Percentiles rank a stretch among this genome's conserved stretches.
Conservation (phyloP, 2,329 filamentous ascomycete species). For the Chrysosporium queenslandicum region DNA sequence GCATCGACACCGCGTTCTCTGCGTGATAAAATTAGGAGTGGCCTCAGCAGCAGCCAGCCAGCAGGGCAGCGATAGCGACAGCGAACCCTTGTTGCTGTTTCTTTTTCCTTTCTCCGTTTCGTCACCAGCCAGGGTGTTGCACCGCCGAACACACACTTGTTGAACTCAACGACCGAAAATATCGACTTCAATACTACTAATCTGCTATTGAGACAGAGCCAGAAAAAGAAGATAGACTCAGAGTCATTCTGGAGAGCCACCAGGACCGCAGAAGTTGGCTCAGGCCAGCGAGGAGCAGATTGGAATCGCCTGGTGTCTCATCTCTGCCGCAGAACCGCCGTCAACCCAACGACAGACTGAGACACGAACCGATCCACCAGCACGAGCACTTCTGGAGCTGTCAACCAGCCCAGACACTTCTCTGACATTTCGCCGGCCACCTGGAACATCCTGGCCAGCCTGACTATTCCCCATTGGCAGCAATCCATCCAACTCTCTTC, state of each 20-base stretch:
- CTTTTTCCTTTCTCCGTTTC: too few relatives aligned
- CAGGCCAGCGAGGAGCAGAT: neutral
- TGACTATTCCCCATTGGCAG: neutral
- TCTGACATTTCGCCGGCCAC: neutral
- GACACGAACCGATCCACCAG: neutral
- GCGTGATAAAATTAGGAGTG: constrained; percentile 1
- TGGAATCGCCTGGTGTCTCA: constrained; percentile 4
- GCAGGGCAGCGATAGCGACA: too few relatives aligned
- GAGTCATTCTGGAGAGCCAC: neutral
- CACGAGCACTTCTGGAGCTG: neutral
- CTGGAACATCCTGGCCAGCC: neutral
- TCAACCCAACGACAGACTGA: neutral
- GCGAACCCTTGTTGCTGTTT: neutral
- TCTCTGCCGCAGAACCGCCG: constrained; percentile 3
- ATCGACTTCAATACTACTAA: too few relatives aligned
- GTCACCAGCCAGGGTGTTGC: neutral
- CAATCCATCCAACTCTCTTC: neutral
- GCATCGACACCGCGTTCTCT: neutral
- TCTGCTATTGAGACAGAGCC: too few relatives aligned
- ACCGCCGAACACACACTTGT: neutral
- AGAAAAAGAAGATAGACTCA: too few relatives aligned
- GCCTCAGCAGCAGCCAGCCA: too few relatives aligned
- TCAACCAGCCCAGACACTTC: constrained; percentile 1
- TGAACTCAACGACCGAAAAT: neutral
- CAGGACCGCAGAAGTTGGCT: neutral